Percentiles rank a stretch among this genome's conserved stretches.
phyloP scores from a whole-genome alignment of 2,329 filamentous ascomycete species.

The Chrysoporthe deuterocubensis region DNA sequence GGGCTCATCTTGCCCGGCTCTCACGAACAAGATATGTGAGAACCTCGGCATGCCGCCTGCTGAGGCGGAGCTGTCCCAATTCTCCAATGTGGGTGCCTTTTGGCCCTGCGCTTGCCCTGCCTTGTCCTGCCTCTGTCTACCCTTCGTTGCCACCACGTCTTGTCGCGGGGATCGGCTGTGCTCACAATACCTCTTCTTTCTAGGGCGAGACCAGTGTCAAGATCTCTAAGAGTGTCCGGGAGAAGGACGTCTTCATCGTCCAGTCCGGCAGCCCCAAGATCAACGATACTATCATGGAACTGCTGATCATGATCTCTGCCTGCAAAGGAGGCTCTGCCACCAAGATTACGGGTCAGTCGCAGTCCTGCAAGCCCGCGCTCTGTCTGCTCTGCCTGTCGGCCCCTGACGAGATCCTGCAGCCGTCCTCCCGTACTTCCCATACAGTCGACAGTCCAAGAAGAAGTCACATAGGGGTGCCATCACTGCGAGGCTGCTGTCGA shows the following conservation, averaged over 20 bases:
- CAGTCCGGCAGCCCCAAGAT: conserved; percentile 95
- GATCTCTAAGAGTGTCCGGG: conserved; percentile 78
- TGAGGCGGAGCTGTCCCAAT: conserved; percentile 68
- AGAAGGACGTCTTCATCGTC: conserved; percentile 98
- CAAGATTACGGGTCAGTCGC: conserved; percentile 79
- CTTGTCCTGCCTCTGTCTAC: conserved; percentile 26
- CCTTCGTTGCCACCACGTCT: conserved; percentile 21
- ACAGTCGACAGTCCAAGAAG: conserved; percentile 98
- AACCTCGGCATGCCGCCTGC: conserved; percentile 69
- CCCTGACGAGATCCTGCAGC: conserved; percentile 51
- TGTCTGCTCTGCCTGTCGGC: conserved; percentile 1
- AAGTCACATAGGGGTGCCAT: conserved; percentile 96
- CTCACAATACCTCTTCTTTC: conserved; percentile 31
- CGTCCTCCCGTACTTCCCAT: conserved; percentile 95
- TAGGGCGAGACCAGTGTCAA: conserved; percentile 73
- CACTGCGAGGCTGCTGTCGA: conserved; percentile 95
- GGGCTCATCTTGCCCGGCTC: conserved; percentile 68
- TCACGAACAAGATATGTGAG: conserved; percentile 69
- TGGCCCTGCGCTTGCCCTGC: conserved; percentile 18
- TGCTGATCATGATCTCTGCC: conserved; percentile 98
- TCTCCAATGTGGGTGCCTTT: conserved; percentile 60
- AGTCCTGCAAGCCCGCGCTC: conserved; percentile 17
- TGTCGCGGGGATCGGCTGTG: conserved; percentile 22
- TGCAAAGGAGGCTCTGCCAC: conserved; percentile 98
- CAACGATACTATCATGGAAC: conserved; percentile 99